These are phyloP conservation scores for Henckelia pumila DNA, from an alignment of 257 asterid genomes.

Conservation along the genomic window DNA sequence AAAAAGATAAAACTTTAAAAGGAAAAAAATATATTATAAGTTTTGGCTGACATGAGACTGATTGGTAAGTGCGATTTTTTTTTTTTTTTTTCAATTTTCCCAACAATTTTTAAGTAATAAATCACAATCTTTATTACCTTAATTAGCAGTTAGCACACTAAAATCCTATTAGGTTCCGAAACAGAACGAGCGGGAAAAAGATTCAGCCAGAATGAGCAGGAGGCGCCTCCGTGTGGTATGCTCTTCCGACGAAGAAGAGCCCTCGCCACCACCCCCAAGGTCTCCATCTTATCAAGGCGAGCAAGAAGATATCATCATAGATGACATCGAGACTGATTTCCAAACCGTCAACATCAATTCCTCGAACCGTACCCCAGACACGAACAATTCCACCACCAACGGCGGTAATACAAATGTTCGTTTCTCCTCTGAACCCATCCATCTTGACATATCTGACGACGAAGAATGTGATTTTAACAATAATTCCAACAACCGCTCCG, in stretches of 20 bases:
- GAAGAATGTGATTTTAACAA: conserved; percentile 17
- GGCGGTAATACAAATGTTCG: neutral
- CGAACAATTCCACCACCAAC: conserved; percentile 27
- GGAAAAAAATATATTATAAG: no score
- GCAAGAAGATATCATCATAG: conserved; percentile 30
- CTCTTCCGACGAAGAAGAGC: conserved; percentile 60
- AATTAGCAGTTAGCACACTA: no score
- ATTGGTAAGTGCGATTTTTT: no score
- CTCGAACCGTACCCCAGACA: conserved; percentile 38
- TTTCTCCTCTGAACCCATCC: conserved; percentile 37
- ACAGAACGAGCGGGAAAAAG: neutral
- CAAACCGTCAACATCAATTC: conserved; percentile 69
- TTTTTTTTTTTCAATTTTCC: no score
- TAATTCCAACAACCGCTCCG: conserved; percentile 13
- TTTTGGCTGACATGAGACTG: no score
- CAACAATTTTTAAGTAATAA: no score
- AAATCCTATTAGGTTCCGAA: neutral
- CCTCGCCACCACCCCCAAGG: conserved; percentile 26
- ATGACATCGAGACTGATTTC: conserved; percentile 48
- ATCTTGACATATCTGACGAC: conserved; percentile 53
- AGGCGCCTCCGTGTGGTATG: conserved; percentile 58
- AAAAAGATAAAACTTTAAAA: no score
- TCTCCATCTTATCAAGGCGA: conserved; percentile 32
- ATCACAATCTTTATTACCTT: no score
- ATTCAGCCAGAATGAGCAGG: conserved; percentile 36